Evolutionary conservation across 768 basidiomycete genomes (phyloP), one percentile per base, ranked within the genome.

Genomic region (Mycena vulgaris): DNA sequence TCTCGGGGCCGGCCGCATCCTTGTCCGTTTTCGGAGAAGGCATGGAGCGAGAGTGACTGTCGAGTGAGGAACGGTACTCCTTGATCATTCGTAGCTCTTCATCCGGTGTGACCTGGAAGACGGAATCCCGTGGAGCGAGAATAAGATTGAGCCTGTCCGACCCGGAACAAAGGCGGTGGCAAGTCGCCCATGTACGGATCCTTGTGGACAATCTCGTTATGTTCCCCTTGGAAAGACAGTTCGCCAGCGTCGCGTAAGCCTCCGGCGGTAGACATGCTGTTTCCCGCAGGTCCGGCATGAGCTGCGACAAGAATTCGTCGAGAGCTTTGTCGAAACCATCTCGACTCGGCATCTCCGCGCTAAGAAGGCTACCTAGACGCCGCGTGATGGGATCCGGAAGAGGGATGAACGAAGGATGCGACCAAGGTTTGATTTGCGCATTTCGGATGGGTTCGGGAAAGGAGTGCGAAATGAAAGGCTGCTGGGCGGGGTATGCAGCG

Each of bases 91-190:
- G 84, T 69, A 90, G 89, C 71, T 88, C 87, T 58, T 87, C 86
- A 27, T 81, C 83, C 19, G 80, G 76, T 42, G 86, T 81, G 72
- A 89, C 81, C 40, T 84, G 82, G 77, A 88, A 92, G 68, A 86
- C 86, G 21, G 87, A 81, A 57, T 93, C 92, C 14, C 89, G 84
- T 5, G 91, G 92, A 45, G 87, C 82, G 14, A 93, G 78, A 48
- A 93, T 82, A 45, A 92, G 83, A 65, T 87, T 83, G 71, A 84
- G 84, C 71, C 86, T 89, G 51, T 86, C 83, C 25, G 91, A 92
- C 21, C 91, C 92, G 39, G 87, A 82, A 63, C 87, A 87, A 49
- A 92, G 81, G 67, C 90, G 90, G 74, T 93, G 91, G 73, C 87
- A 86, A 21, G 83, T 77, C 17, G 84, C 76, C 92, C 92, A 93